phyloP scores from a whole-genome alignment of 768 basidiomycete genomes.

The Naganishia vaughanmartiniae region DNA sequence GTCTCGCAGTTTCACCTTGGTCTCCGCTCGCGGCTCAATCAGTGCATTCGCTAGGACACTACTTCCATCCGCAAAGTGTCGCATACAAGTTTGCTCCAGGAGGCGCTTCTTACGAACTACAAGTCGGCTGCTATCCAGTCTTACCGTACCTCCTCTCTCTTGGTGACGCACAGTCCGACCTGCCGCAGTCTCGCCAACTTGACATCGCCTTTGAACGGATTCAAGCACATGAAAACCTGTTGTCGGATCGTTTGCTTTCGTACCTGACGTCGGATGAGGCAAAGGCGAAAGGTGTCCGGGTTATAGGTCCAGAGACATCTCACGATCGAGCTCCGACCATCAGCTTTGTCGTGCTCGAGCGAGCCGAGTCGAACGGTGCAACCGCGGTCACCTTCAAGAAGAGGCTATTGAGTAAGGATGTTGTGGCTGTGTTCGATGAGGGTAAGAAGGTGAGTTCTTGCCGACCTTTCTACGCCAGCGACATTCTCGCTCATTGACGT shows the following conservation, averaged over 20 bases:
- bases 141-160: slow-evolving; percentile 66
- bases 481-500: neutral
- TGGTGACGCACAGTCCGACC: slow-evolving; percentile 28
- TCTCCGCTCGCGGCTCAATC: slow-evolving; percentile 56
- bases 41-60: slow-evolving; percentile 64
- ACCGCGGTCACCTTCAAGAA: slow-evolving; percentile 55
- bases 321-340: slow-evolving; percentile 64
- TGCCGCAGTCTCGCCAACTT: slow-evolving; percentile 16
- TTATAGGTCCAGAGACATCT: slow-evolving; percentile 64
- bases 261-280: slow-evolving; percentile 61
- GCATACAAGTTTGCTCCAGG: slow-evolving; percentile 70
- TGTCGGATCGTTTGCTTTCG: slow-evolving; percentile 60
- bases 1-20: slow-evolving; percentile 61
- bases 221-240: slow-evolving; percentile 61
- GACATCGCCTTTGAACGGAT: slow-evolving; percentile 60
- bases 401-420: slow-evolving; percentile 61
- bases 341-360: slow-evolving; percentile 63
- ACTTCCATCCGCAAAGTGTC: slow-evolving; percentile 60
- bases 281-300: slow-evolving; percentile 61
- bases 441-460: slow-evolving; percentile 60
- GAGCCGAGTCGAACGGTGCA: neutral
- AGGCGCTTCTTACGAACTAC: slow-evolving; percentile 71
- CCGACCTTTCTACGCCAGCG: neutral
- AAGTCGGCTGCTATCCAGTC: slow-evolving; percentile 63
- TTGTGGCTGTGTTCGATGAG: slow-evolving; percentile 66